Evolutionary conservation across 2,329 filamentous ascomycete species (phyloP).

Genomic region (Exophiala oligosperma): DNA sequence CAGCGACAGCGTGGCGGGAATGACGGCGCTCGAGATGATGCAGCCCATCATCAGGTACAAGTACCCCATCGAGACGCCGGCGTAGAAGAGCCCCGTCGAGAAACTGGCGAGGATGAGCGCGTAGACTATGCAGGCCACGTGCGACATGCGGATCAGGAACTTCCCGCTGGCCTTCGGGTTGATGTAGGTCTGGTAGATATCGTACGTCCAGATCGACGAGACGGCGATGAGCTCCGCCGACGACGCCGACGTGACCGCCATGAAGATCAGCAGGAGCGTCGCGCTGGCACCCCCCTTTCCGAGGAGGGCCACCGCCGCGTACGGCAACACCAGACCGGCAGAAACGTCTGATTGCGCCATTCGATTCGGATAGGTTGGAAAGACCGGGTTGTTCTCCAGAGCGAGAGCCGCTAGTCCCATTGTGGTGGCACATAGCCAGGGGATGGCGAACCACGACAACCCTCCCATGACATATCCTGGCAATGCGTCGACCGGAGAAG

Average conservation of each 20-base stretch:
- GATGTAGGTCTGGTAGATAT: slow-evolving; percentile 85
- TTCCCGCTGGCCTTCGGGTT: slow-evolving; percentile 74
- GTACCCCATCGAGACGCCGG: slow-evolving; percentile 76
- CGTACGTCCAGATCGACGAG: slow-evolving; percentile 84
- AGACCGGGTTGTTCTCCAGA: slow-evolving; percentile 67
- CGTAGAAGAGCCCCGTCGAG: slow-evolving; percentile 71
- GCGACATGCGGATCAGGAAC: slow-evolving; percentile 76
- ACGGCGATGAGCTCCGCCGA: slow-evolving; percentile 84
- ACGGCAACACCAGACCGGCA: slow-evolving; percentile 80
- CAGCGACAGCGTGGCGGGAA: slow-evolving; percentile 78
- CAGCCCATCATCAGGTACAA: slow-evolving; percentile 89
- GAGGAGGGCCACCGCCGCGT: slow-evolving; percentile 78
- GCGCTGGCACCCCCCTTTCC: slow-evolving; percentile 78
- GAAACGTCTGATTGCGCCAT: slow-evolving; percentile 74
- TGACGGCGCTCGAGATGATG: slow-evolving; percentile 80
- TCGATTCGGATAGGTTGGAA: slow-evolving; percentile 61
- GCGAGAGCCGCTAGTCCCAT: slow-evolving; percentile 82
- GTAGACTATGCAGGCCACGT: slow-evolving; percentile 71
- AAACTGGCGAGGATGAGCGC: slow-evolving; percentile 76
- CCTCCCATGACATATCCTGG: slow-evolving; percentile 88
- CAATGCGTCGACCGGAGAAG: slow-evolving; percentile 78
- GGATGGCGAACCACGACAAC: slow-evolving; percentile 88
- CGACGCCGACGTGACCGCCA: slow-evolving; percentile 84
- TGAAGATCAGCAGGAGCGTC: slow-evolving; percentile 79
- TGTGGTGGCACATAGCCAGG: slow-evolving; percentile 84